Percentiles rank a stretch among this genome's conserved stretches.
These are phyloP conservation scores for Microbotryum violaceum DNA, from an alignment of 1,284 basidiomycete species.

Conservation along the genomic window DNA sequence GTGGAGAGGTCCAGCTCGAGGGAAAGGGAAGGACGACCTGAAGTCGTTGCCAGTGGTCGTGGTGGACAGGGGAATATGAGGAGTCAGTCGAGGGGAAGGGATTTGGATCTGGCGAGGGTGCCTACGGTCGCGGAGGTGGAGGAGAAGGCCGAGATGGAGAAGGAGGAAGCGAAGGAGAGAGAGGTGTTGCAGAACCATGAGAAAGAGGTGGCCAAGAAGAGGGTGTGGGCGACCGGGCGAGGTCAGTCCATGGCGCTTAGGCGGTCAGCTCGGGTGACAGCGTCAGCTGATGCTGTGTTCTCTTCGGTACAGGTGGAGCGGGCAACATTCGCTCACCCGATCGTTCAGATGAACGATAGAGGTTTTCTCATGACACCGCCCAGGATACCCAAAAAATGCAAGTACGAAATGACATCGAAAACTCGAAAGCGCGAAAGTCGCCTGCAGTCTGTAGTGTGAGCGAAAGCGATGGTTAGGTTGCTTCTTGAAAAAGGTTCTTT, in stretches of 20 bases:
- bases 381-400: no score
- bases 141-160: constrained; percentile 13
- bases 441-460: no score
- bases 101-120: constrained; percentile 17
- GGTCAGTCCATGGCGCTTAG: background rate
- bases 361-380: no score
- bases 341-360: no score
- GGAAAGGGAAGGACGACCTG: constrained; percentile 11
- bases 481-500: no score
- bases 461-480: no score
- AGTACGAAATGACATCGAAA: no score
- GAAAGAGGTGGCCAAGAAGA: constrained; percentile 14
- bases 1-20: constrained; percentile 14
- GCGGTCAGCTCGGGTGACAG: no score
- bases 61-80: constrained; percentile 25
- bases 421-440: no score
- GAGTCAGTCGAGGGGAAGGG: constrained; percentile 8
- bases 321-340: no score
- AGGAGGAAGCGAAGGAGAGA: constrained; percentile 13
- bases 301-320: no score
- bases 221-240: constrained; percentile 18
- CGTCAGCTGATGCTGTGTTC: no score
- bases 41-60: constrained; percentile 10
- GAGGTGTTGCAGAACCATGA: constrained; percentile 15
- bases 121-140: constrained; percentile 22